Base-by-base conservation (phyloP, 805 yeast species). In the Starmerella floricola region DNA sequence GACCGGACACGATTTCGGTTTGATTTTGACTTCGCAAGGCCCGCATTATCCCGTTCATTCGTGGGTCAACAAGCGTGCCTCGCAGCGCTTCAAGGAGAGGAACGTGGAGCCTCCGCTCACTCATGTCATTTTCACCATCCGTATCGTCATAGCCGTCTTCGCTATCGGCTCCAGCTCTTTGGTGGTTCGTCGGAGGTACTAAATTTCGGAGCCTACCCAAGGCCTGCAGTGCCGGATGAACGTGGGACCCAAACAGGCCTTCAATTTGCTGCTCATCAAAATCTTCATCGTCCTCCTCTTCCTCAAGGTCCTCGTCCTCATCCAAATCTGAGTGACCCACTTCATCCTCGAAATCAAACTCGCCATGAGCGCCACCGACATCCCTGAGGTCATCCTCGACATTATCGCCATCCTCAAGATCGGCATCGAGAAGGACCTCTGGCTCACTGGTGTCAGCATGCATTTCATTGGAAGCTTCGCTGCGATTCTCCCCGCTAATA, bases 121-220 rank as follows among this genome's bases (percentile, higher is more conserved):
- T 50, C 8, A 42, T 48, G 8, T 49, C 50, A n/a, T 45, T 42
- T 15, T 47, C 52, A 12, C 48, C 54, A 23, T 23, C 26, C 26
- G 26, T 23, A 23, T 23, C 26, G 26, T 23, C 26, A 1, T 58
- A 62, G 3, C 51, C 57, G 8, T 53, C 62, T 6, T 56, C 60
- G 21, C 52, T 53, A 5, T 51, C 50, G 16, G 40, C 55, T 24
- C 50, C 50, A 15, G 40, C 55, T 24, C 50, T 49, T 16, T 49
- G 47, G 4, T 45, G 50, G 36, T 21, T 19, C 26, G 18, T 11
- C 8, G 36, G 36, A n/a, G 36, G 36, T n/a, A 20, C 36, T 6
- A 33, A 20, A 6, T 20, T 19, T 4, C 36, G 26, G 5, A 33
- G 16, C 21, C 36, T 18, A 11, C 27, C n/a, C 17, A 33, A n/a